Percentiles rank a stretch among this genome's conserved stretches.
Conservation (phyloP, 1,284 basidiomycete species). For the Boletus mariae region DNA sequence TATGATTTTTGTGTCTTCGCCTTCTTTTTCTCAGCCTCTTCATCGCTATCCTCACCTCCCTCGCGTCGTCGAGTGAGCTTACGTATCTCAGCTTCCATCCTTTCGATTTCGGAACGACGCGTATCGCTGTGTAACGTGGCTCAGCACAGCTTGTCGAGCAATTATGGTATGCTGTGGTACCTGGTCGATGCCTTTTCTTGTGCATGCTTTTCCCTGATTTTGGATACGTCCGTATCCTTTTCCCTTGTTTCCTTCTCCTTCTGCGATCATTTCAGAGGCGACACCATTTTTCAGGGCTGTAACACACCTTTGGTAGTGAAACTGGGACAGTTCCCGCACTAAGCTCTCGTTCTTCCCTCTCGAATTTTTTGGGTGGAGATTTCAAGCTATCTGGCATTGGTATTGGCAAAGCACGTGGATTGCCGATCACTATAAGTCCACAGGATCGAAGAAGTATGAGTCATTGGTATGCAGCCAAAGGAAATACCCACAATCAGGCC, state of each 20-base stretch:
- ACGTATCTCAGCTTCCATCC: conserved; percentile 85
- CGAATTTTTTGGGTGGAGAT: conserved; percentile 14
- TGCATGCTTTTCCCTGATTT: conserved; percentile 72
- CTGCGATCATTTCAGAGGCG: neutral
- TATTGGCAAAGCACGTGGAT: conserved; percentile 30
- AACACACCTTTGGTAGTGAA: conserved; percentile 19
- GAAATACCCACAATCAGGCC: conserved; percentile 70
- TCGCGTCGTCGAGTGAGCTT: conserved; percentile 58
- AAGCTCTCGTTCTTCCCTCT: conserved; percentile 7
- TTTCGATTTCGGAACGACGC: conserved; percentile 77
- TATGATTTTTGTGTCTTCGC: conserved; percentile 64
- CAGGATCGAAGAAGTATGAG: neutral
- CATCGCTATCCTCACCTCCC: conserved; percentile 54
- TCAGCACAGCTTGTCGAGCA: neutral
- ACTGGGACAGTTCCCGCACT: neutral
- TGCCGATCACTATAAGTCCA: conserved; percentile 49
- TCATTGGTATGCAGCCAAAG: neutral
- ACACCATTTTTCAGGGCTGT: neutral
- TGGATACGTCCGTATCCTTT: conserved; percentile 53
- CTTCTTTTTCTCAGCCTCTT: conserved; percentile 56
- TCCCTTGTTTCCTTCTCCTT: conserved; percentile 40
- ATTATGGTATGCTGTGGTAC: conserved; percentile 29
- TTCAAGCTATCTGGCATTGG: conserved; percentile 22
- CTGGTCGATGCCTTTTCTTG: conserved; percentile 59
- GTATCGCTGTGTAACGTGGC: conserved; percentile 44